phyloP scores from a whole-genome alignment of 75 land plant genomes.

The Pinus tabuliformis region DNA sequence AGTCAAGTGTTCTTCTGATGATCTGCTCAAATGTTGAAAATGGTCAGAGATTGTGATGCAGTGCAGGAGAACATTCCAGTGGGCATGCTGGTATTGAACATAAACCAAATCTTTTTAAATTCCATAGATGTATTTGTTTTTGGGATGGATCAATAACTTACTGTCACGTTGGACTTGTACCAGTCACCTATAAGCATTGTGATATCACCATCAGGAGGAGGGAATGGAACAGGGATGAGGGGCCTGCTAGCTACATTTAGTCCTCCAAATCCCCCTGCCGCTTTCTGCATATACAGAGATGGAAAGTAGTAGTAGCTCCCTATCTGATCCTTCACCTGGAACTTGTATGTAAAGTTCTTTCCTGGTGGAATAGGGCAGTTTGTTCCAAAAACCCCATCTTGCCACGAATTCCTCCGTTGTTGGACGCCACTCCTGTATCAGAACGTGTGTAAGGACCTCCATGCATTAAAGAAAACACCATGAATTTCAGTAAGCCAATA shows the following conservation, averaged over 20 bases:
- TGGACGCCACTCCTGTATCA: slow-evolving; percentile 75
- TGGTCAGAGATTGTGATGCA: not conserved
- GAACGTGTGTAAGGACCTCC: not conserved
- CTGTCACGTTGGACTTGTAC: slow-evolving; percentile 64
- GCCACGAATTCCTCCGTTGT: slow-evolving; percentile 87
- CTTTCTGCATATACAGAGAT: slow-evolving; percentile 56
- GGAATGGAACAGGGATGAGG: slow-evolving; percentile 72
- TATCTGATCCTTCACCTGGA: slow-evolving; percentile 87
- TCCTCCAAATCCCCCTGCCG: slow-evolving; percentile 84
- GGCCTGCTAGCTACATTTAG: slow-evolving; percentile 58
- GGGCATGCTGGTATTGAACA: not conserved
- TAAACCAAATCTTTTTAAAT: not conserved
- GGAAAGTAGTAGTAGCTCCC: slow-evolving; percentile 87
- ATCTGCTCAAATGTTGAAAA: not conserved
- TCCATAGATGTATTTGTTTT: not conserved
- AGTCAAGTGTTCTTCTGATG: slow-evolving; percentile 17
- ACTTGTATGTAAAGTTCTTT: slow-evolving; percentile 63
- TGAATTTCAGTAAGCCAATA: too few relatives aligned
- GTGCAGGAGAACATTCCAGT: not conserved
- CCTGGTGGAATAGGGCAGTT: slow-evolving; percentile 87
- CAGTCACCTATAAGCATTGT: slow-evolving; percentile 80
- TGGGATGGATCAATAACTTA: slow-evolving; percentile 8
- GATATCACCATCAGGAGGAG: slow-evolving; percentile 65
- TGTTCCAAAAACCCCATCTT: slow-evolving; percentile 88
- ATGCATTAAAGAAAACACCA: too few relatives aligned